Evolutionary conservation across 352 stramenopile genomes (phyloP), one percentile per base, ranked within the genome.

Genomic region (Thalassiosira hispida): DNA sequence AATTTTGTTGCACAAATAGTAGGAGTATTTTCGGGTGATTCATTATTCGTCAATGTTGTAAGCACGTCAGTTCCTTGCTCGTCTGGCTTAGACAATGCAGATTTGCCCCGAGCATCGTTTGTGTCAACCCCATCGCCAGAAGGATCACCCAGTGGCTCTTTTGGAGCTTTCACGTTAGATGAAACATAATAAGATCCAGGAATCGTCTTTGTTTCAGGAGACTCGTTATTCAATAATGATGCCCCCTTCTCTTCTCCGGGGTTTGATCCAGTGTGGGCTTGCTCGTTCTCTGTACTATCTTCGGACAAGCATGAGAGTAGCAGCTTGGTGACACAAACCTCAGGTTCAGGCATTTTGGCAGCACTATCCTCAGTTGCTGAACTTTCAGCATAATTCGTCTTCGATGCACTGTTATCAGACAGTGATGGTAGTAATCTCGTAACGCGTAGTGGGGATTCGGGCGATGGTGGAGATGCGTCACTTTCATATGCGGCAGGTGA

Each of bases 281-380:
- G 9, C 44, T 27, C n/a, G 27, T 59, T 70, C 61, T 70, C 61
- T 33, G 20, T 29, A 25, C 61, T 70, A 27, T 79, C 68, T 49
- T 70, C 70, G 27, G 70, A 66, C 25, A 79, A 49, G 40, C 70
- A 79, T 18, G 70, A 79, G 8, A 79, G 44, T 22, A 79, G 38
- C 38, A 79, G 53, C 47, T 79, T 40, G 12, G 44, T 59, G 27
- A 79, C 47, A 60, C 60, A 79, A 14, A 70, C 27, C 47, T n/a
- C n/a, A n/a, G 59, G 11, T 60, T 72, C 46, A 22, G 12, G 35
- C 35, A 25, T 40, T 22, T 59, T 57, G 25, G 47, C 14, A 35
- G 47, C 16, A 23, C 40, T 35, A 12, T 52, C 27, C 3, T 33
- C 59, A 12, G 7, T 56, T 51, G 16, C 27, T 44, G 23, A 16